phyloP scores from a whole-genome alignment of 2,329 filamentous ascomycete genomes.

The Bipolaris oryzae region DNA sequence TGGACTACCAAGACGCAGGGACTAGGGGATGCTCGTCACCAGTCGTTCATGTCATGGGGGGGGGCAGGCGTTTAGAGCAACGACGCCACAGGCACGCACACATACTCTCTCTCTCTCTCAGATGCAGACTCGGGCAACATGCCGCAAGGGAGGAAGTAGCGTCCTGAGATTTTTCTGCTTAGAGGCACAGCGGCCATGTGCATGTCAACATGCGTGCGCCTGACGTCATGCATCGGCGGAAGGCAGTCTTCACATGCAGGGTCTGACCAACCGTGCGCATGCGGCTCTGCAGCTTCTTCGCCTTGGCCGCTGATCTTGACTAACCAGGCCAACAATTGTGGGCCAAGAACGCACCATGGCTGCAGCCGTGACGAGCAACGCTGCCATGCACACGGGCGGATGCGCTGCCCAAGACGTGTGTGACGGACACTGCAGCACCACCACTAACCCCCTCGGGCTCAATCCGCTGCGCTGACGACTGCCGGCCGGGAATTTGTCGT shows the following conservation, averaged over 20 bases:
- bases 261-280: constrained; percentile 31
- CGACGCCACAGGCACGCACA: neutral
- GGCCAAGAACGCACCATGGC: constrained; percentile 20
- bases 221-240: constrained; percentile 30
- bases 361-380: constrained; percentile 20
- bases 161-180: constrained; percentile 26
- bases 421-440: constrained; percentile 7
- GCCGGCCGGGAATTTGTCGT: constrained; percentile 10
- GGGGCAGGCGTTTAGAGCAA: neutral
- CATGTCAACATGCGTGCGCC: constrained; percentile 28
- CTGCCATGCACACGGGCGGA: constrained; percentile 12
- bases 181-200: constrained; percentile 21
- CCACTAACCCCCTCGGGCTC: constrained; percentile 1
- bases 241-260: constrained; percentile 24
- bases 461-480: constrained; percentile 5
- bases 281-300: constrained; percentile 39
- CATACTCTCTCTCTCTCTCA: too few species aligned
- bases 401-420: constrained; percentile 18
- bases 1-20: too few species aligned
- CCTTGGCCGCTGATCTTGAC: constrained; percentile 38
- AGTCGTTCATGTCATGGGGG: constrained; percentile 1
- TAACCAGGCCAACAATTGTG: constrained; percentile 20
- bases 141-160: constrained; percentile 9
- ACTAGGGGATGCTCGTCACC: neutral
- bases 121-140: constrained; percentile 19